These are phyloP conservation scores for Ophioceras dolichostomum DNA, from an alignment of 2,329 filamentous ascomycete genomes.

Conservation along the genomic window DNA sequence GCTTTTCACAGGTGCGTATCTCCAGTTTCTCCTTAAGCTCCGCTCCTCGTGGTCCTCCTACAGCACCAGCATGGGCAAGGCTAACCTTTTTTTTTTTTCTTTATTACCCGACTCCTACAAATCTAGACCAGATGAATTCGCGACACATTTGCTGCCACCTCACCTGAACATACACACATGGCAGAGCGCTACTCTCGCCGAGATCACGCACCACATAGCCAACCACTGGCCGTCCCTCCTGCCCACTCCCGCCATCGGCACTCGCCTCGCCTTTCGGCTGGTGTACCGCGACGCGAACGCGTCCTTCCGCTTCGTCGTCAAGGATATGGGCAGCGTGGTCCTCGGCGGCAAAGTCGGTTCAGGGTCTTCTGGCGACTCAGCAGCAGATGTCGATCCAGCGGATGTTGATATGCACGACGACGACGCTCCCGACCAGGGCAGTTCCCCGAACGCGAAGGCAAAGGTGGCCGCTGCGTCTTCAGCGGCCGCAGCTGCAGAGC, in stretches of 20 bases:
- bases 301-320: slow-evolving; percentile 53
- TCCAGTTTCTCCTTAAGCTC: too few relatives aligned
- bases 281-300: slow-evolving; percentile 63
- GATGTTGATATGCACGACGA: slow-evolving; percentile 21
- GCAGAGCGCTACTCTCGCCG: slow-evolving; percentile 66
- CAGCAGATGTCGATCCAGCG: slow-evolving; percentile 28
- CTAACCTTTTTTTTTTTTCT: too few relatives aligned
- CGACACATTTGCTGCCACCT: slow-evolving; percentile 44
- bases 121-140: slow-evolving; percentile 59
- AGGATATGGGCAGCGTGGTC: slow-evolving; percentile 74
- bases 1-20: slow-evolving; percentile 53
- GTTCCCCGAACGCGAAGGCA: slow-evolving; percentile 11
- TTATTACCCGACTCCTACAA: not conserved
- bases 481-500: too few relatives aligned
- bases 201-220: slow-evolving; percentile 68
- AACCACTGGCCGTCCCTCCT: slow-evolving; percentile 42
- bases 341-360: too few relatives aligned
- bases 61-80: too few relatives aligned
- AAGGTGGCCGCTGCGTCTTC: too few relatives aligned
- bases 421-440: slow-evolving; percentile 12
- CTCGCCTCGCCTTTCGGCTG: slow-evolving; percentile 75
- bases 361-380: too few relatives aligned
- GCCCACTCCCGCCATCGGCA: slow-evolving; percentile 64
- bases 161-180: slow-evolving; percentile 79
- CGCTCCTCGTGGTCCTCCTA: too few relatives aligned